phyloP scores from a whole-genome alignment of 2,329 filamentous ascomycete genomes.

The Xylariaceae sp. region DNA sequence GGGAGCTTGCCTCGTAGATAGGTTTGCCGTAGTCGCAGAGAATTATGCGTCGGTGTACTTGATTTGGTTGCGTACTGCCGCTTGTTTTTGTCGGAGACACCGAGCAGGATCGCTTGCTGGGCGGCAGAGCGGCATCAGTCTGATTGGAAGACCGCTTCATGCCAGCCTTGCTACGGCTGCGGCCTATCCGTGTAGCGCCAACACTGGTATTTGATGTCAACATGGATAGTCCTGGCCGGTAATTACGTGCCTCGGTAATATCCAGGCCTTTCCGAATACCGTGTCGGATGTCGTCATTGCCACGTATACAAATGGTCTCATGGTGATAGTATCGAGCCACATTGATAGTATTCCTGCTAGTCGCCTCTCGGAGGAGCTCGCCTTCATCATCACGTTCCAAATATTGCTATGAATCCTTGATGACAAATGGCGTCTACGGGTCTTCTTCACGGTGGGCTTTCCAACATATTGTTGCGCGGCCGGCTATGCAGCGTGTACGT shows the following conservation, averaged over 20 bases:
- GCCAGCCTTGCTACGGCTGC: too few relatives aligned
- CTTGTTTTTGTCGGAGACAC: not conserved
- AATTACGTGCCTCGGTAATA: not conserved
- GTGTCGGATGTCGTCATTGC: not conserved
- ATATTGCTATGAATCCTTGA: not conserved
- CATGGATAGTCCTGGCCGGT: not conserved
- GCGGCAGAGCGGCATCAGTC: constrained; percentile 1
- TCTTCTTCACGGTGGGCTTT: constrained; percentile 35
- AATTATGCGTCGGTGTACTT: constrained; percentile 5
- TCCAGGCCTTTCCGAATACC: not conserved
- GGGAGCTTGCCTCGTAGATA: constrained; percentile 9
- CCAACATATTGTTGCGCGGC: constrained; percentile 37
- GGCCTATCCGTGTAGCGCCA: not conserved
- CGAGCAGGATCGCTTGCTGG: constrained; percentile 3
- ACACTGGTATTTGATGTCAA: not conserved
- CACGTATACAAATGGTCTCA: not conserved
- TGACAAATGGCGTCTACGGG: not conserved
- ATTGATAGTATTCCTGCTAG: not conserved
- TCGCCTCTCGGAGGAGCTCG: not conserved
- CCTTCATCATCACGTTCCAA: not conserved
- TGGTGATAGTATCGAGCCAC: not conserved
- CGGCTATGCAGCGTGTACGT: constrained; percentile 31
- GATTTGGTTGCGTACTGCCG: constrained; percentile 1
- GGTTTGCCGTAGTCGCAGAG: constrained; percentile 3
- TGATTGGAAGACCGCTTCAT: not conserved